phyloP scores from a whole-genome alignment of 2,329 filamentous ascomycete species.

The Ceratocystis destructans region DNA sequence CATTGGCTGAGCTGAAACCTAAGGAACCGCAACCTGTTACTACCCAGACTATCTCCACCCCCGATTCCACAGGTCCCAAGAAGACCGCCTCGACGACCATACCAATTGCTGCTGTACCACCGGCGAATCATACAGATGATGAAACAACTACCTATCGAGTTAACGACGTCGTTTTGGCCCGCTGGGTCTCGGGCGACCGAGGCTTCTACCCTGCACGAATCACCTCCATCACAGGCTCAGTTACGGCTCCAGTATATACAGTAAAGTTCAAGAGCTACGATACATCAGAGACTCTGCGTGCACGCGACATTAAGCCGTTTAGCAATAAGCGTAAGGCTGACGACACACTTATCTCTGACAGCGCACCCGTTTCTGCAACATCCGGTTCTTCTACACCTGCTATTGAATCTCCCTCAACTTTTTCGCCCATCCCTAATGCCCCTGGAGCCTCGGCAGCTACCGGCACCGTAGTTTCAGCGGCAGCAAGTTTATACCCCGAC shows the following conservation, averaged over 20 bases:
- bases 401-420: conserved; percentile 8
- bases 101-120: background rate
- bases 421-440: conserved; percentile 14
- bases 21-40: conserved; percentile 32
- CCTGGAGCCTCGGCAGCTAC: conserved; percentile 24
- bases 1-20: conserved; percentile 63
- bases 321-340: conserved; percentile 79
- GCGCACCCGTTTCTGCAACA: conserved; percentile 22
- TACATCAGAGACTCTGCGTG: conserved; percentile 65
- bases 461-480: conserved; percentile 40
- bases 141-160: conserved; percentile 56
- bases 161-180: conserved; percentile 80
- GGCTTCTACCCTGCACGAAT: conserved; percentile 86
- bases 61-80: conserved; percentile 31
- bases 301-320: conserved; percentile 71
- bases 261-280: conserved; percentile 92
- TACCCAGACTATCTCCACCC: conserved; percentile 34
- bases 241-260: conserved; percentile 79
- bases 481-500: conserved; percentile 44
- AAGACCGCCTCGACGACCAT: background rate
- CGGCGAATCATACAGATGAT: conserved; percentile 31
- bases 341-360: conserved; percentile 33
- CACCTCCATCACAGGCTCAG: conserved; percentile 82
- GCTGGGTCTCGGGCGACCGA: conserved; percentile 82
- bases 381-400: conserved; percentile 8